These are phyloP conservation scores for Ceratobasidium sp. DNA, from an alignment of 1,284 basidiomycete genomes.

Conservation along the genomic window DNA sequence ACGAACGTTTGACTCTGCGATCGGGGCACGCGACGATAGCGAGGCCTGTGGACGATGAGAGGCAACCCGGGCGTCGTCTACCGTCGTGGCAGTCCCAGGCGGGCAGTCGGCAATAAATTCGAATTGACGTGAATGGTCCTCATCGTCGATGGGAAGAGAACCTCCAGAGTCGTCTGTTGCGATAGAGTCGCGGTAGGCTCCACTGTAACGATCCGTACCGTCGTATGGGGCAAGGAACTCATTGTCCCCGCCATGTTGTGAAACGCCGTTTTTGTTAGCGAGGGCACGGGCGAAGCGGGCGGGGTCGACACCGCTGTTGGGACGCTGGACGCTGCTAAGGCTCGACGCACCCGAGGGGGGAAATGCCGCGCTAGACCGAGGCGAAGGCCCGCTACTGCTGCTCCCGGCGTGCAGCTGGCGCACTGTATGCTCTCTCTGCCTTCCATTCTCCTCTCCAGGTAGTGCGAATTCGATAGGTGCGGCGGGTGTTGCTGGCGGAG, in stretches of 20 bases:
- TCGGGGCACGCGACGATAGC: constrained; percentile 34
- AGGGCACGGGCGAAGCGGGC: constrained; percentile 1
- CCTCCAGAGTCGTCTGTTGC: neutral
- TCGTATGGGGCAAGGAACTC: constrained; percentile 15
- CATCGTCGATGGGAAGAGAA: neutral
- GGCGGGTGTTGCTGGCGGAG: constrained; percentile 9
- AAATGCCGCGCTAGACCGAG: constrained; percentile 6
- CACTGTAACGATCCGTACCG: neutral
- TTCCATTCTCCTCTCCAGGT: constrained; percentile 10
- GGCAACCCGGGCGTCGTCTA: constrained; percentile 30
- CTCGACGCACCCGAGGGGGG: no score
- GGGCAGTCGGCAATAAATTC: constrained; percentile 9
- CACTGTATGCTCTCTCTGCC: constrained; percentile 22
- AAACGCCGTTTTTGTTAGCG: constrained; percentile 7
- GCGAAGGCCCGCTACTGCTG: constrained; percentile 15
- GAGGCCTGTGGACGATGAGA: constrained; percentile 22
- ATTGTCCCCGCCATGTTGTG: neutral
- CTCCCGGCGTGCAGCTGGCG: neutral
- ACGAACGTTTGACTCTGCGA: constrained; percentile 31
- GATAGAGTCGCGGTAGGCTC: neutral
- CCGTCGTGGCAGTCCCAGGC: constrained; percentile 33
- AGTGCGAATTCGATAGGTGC: constrained; percentile 29
- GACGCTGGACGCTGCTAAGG: no score
- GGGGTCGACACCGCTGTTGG: constrained; percentile 8
- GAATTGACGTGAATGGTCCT: constrained; percentile 6